A percentile compares a stretch with the other conserved stretches of the same genome.
phyloP scores from a whole-genome alignment of 305 asterid species.

The Nicotiana rustica region DNA sequence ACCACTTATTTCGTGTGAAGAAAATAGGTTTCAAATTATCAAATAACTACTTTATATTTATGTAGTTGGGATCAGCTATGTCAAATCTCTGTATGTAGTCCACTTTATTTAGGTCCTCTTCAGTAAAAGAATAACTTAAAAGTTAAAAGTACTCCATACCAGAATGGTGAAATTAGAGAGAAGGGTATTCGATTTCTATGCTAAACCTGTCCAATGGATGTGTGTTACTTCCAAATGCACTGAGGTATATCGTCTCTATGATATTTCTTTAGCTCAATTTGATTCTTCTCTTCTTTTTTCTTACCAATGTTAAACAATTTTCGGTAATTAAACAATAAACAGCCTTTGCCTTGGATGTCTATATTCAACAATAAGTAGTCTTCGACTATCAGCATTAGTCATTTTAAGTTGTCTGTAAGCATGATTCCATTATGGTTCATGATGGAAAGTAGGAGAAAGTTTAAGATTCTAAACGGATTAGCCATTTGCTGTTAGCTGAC shows the following conservation, averaged over 20 bases:
- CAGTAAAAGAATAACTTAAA: not conserved
- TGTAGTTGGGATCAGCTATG: not conserved
- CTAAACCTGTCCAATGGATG: slow-evolving; percentile 17
- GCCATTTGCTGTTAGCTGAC: slow-evolving; percentile 14
- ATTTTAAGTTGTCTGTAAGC: not conserved
- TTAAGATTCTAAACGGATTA: not conserved
- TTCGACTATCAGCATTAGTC: not conserved
- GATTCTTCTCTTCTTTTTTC: not conserved
- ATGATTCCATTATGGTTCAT: slow-evolving; percentile 19
- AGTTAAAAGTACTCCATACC: not conserved
- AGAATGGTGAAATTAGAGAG: slow-evolving; percentile 8
- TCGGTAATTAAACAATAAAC: not conserved
- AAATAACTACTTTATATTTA: not conserved
- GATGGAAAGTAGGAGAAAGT: not conserved
- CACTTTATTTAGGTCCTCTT: not conserved
- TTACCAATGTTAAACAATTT: not conserved
- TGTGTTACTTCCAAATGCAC: not conserved
- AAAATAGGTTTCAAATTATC: not conserved
- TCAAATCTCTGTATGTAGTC: not conserved
- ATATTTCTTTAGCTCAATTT: not conserved
- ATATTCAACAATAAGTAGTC: not conserved
- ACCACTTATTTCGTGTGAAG: not conserved
- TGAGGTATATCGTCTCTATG: not conserved
- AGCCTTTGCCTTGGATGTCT: slow-evolving; percentile 9
- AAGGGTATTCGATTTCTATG: slow-evolving; percentile 23